These are phyloP conservation scores for Monosporascus ibericus DNA, from an alignment of 2,329 filamentous ascomycete genomes.

Conservation along the genomic window DNA sequence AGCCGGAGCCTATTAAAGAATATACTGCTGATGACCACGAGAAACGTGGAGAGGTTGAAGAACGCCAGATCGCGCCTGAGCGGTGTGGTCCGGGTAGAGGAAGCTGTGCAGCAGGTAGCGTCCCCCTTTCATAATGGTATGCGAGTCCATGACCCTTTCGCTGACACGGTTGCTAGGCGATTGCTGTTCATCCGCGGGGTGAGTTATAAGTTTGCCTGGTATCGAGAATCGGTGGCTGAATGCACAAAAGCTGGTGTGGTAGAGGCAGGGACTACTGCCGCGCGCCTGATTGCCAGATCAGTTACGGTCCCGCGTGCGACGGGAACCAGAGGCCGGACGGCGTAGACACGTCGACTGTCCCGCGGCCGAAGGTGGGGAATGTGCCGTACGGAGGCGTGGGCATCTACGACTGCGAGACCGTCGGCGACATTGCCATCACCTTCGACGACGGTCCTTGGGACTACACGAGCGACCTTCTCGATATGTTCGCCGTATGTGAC, in stretches of 20 bases:
- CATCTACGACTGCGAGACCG: slow-evolving; percentile 42
- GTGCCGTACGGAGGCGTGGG: slow-evolving; percentile 40
- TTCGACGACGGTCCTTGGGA: slow-evolving; percentile 58
- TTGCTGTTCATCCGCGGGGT: slow-evolving; percentile 27
- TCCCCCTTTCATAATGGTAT: neutral
- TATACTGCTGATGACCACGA: neutral
- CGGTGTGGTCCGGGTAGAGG: neutral
- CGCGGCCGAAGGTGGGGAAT: slow-evolving; percentile 38
- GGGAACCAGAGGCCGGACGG: slow-evolving; percentile 39
- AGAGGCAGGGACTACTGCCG: slow-evolving; percentile 19
- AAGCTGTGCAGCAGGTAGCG: neutral
- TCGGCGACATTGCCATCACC: slow-evolving; percentile 54
- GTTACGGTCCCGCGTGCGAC: slow-evolving; percentile 41
- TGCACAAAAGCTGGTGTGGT: slow-evolving; percentile 21
- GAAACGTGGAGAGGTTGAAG: neutral
- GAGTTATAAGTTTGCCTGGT: slow-evolving; percentile 3
- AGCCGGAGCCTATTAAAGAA: too few species aligned
- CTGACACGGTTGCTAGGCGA: slow-evolving; percentile 10
- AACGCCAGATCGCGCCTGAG: neutral
- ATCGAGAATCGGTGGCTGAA: slow-evolving; percentile 7
- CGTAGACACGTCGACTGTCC: slow-evolving; percentile 36
- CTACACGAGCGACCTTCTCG: slow-evolving; percentile 54
- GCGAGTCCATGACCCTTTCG: neutral
- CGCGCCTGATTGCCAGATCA: slow-evolving; percentile 28
- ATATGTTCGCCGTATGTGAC: slow-evolving; percentile 32